These are phyloP conservation scores for Chalciporus piperatus DNA, from an alignment of 768 basidiomycete species.

Conservation along the genomic window DNA sequence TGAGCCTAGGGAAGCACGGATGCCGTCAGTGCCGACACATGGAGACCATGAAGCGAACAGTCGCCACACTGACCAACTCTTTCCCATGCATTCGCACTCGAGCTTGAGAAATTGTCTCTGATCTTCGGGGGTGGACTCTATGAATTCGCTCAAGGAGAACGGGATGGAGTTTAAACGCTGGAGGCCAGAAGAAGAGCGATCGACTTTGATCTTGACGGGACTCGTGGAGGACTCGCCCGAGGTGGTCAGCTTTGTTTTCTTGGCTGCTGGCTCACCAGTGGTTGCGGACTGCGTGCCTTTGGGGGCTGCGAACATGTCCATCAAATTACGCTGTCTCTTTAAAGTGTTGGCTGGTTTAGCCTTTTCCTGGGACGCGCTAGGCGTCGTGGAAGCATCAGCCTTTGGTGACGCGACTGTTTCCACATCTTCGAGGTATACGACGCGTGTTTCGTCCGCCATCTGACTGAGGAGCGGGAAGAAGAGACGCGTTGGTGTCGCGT, in stretches of 20 bases:
- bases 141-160: constrained; percentile 57
- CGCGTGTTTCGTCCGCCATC: constrained; percentile 26
- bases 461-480: constrained; percentile 5
- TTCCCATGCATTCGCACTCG: constrained; percentile 72
- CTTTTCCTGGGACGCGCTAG: constrained; percentile 24
- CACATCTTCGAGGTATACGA: constrained; percentile 48
- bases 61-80: constrained; percentile 51
- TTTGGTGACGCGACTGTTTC: constrained; percentile 22
- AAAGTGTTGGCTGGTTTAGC: constrained; percentile 20
- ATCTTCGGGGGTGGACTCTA: constrained; percentile 54
- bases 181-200: constrained; percentile 16
- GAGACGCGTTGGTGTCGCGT: constrained; percentile 11
- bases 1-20: constrained; percentile 50
- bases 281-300: constrained; percentile 25
- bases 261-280: constrained; percentile 34
- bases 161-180: constrained; percentile 61
- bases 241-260: constrained; percentile 45
- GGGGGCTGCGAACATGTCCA: constrained; percentile 56
- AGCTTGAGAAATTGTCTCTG: constrained; percentile 57
- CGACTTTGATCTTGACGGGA: constrained; percentile 7
- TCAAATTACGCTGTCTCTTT: constrained; percentile 62
- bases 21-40: constrained; percentile 1
- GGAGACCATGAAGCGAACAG: not conserved
- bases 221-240: constrained; percentile 22
- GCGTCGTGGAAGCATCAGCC: constrained; percentile 11